Percentiles rank a stretch among this genome's conserved stretches.
These are phyloP conservation scores for Boletellus emodensis DNA, from an alignment of 768 basidiomycete genomes.

Conservation along the genomic window DNA sequence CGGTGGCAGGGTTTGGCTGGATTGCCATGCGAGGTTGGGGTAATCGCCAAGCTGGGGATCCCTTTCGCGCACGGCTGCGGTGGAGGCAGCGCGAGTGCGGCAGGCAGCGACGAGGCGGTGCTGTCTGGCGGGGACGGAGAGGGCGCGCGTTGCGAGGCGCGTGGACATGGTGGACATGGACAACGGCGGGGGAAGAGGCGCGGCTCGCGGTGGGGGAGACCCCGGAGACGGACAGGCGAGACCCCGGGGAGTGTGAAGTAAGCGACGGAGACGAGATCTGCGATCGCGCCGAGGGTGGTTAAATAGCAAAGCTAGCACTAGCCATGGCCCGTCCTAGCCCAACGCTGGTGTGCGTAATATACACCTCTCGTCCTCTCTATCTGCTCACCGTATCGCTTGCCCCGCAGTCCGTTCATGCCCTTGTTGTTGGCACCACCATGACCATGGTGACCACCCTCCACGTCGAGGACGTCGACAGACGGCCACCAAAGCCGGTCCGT, in stretches of 20 bases:
- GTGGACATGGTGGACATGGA: conserved; percentile 16
- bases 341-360: conserved; percentile 19
- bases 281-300: neutral
- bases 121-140: conserved; percentile 6
- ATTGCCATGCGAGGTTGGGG: conserved; percentile 64
- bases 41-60: conserved; percentile 74
- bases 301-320: too few relatives aligned
- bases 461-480: conserved; percentile 44
- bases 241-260: conserved; percentile 20
- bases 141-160: conserved; percentile 14
- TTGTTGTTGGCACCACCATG: conserved; percentile 21
- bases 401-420: conserved; percentile 22
- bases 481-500: conserved; percentile 37
- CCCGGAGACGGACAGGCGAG: conserved; percentile 12
- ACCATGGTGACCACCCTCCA: conserved; percentile 12
- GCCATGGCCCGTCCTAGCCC: neutral
- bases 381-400: conserved; percentile 9
- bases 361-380: conserved; percentile 12
- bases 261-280: conserved; percentile 8
- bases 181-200: conserved; percentile 7
- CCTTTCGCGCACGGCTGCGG: conserved; percentile 29
- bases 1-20: conserved; percentile 59
- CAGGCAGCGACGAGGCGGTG: neutral
- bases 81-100: conserved; percentile 12
- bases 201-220: conserved; percentile 14